Conservation (phyloP, 2,329 filamentous ascomycete species). For the Neonectria neomacrospora region DNA sequence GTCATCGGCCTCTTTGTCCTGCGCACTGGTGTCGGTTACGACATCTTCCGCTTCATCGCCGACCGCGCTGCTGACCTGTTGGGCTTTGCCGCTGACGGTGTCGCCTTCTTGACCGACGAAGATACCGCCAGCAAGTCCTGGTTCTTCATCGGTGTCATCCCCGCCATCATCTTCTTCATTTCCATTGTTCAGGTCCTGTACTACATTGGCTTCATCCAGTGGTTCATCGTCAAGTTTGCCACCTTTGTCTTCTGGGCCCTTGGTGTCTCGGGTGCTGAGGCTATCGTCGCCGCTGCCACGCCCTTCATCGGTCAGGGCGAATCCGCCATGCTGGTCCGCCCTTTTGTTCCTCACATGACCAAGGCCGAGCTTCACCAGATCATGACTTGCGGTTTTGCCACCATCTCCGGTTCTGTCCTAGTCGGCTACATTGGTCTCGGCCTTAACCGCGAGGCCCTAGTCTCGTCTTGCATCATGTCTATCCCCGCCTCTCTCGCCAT, state of each 20-base stretch:
- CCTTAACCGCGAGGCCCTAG: conserved; percentile 83
- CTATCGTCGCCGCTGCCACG: conserved; percentile 91
- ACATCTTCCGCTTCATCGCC: conserved; percentile 93
- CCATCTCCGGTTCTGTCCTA: conserved; percentile 88
- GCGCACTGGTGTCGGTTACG: conserved; percentile 81
- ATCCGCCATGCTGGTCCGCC: conserved; percentile 90
- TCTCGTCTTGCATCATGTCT: conserved; percentile 95
- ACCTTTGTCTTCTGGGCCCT: conserved; percentile 92
- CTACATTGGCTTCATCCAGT: conserved; percentile 84
- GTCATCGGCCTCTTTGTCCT: conserved; percentile 90
- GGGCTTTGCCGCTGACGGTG: conserved; percentile 78
- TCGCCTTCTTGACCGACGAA: conserved; percentile 69
- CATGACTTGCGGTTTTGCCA: conserved; percentile 92
- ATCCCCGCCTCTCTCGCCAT: conserved; percentile 91
- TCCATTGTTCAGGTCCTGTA: conserved; percentile 89
- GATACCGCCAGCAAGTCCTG: conserved; percentile 62
- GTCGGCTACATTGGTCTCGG: conserved; percentile 88
- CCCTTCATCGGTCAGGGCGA: conserved; percentile 96
- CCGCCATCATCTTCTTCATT: conserved; percentile 96
- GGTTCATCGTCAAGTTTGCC: conserved; percentile 89
- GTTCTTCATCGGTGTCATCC: conserved; percentile 85
- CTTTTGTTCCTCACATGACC: conserved; percentile 87
- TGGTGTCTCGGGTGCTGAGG: conserved; percentile 88
- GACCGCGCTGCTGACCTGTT: conserved; percentile 78
- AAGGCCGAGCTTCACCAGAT: conserved; percentile 90